These are phyloP conservation scores for Zasmidium citrigriseum DNA, from an alignment of 2,329 filamentous ascomycete genomes.

Conservation along the genomic window DNA sequence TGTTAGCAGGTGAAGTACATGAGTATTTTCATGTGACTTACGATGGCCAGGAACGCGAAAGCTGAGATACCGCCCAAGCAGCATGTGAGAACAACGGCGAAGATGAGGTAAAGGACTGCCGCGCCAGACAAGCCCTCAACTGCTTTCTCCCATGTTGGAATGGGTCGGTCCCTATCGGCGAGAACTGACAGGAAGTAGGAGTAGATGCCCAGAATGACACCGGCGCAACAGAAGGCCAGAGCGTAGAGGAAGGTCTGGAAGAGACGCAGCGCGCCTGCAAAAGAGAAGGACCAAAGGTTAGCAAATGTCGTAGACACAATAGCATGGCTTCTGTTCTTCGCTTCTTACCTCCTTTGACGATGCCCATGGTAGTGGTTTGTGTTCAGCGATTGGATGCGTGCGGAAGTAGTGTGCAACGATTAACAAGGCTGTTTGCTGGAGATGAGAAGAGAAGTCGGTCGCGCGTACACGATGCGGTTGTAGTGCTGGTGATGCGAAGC, in stretches of 20 bases:
- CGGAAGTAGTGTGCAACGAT: constrained; percentile 2
- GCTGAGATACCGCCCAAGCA: constrained; percentile 74
- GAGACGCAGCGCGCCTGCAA: constrained; percentile 69
- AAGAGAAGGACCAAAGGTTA: too few relatives aligned
- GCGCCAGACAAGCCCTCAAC: constrained; percentile 69
- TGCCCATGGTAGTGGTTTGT: constrained; percentile 30
- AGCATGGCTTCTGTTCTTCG: too few relatives aligned
- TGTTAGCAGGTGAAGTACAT: neutral
- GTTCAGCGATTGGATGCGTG: neutral
- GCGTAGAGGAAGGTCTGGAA: constrained; percentile 70
- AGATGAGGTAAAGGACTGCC: constrained; percentile 71
- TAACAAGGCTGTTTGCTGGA: neutral
- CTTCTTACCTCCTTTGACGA: constrained; percentile 51
- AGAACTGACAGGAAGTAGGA: constrained; percentile 79
- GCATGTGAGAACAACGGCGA: constrained; percentile 74
- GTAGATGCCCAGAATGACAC: constrained; percentile 68
- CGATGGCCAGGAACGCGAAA: constrained; percentile 70
- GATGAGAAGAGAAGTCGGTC: neutral
- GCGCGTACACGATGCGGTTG: neutral
- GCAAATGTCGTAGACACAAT: too few relatives aligned
- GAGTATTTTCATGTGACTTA: constrained; percentile 1
- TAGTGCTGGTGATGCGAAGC: neutral
- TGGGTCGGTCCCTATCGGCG: constrained; percentile 62
- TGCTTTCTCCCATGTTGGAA: constrained; percentile 63
- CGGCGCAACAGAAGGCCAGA: constrained; percentile 71